Conservation (phyloP, 2,329 filamentous ascomycete species). For the Paradendryphiella salina region DNA sequence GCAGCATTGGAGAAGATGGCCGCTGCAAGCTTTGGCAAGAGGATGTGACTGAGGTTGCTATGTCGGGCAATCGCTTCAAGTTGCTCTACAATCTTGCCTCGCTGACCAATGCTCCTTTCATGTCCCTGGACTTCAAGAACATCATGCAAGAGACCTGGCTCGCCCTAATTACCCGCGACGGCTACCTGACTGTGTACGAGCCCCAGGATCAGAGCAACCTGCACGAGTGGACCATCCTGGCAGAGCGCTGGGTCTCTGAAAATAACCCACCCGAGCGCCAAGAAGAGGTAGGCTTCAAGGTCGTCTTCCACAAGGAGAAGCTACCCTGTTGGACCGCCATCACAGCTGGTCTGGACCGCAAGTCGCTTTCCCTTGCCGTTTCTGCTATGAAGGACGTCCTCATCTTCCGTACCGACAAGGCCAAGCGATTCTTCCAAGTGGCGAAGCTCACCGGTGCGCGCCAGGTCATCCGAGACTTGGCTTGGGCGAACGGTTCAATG, state of each 20-base stretch:
- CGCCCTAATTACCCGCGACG: conserved; percentile 81
- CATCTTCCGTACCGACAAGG: conserved; percentile 76
- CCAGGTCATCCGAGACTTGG: conserved; percentile 80
- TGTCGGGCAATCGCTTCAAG: conserved; percentile 78
- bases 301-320: conserved; percentile 86
- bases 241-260: conserved; percentile 73
- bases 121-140: conserved; percentile 84
- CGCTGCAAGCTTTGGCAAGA: conserved; percentile 92
- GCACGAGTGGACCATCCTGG: conserved; percentile 72
- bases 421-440: conserved; percentile 82
- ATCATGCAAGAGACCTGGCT: conserved; percentile 83
- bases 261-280: conserved; percentile 67
- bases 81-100: conserved; percentile 64
- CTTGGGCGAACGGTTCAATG: conserved; percentile 91
- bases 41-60: conserved; percentile 75
- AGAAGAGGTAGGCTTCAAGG: conserved; percentile 83
- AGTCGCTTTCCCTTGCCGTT: conserved; percentile 79
- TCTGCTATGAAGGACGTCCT: conserved; percentile 82
- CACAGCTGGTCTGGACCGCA: conserved; percentile 76
- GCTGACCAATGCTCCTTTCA: conserved; percentile 70
- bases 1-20: conserved; percentile 86
- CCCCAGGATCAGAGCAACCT: conserved; percentile 83
- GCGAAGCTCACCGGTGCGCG: conserved; percentile 74
- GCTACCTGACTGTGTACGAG: conserved; percentile 77
- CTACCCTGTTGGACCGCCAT: conserved; percentile 77